Conservation (phyloP, 805 yeast species). For the Wickerhamiella musiphila region DNA sequence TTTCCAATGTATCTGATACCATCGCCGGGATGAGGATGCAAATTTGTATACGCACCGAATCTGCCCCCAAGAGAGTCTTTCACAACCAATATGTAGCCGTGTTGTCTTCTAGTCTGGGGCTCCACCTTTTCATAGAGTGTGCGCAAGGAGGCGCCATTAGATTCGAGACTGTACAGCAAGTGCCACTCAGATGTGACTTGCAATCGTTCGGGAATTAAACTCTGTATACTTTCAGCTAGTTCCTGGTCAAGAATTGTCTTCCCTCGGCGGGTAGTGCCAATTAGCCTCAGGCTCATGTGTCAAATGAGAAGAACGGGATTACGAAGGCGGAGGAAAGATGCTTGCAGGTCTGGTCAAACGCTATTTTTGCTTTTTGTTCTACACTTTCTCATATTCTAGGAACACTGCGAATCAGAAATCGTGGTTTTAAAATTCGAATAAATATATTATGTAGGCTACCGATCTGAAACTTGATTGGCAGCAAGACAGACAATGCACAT, state of each 20-base stretch:
- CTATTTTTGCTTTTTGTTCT: background rate
- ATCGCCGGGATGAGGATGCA: slow-evolving; percentile 48
- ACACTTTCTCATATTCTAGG: background rate
- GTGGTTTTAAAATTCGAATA: too few relatives aligned
- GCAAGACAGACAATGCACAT: too few relatives aligned
- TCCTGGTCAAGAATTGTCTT: slow-evolving; percentile 31
- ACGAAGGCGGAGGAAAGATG: too few relatives aligned
- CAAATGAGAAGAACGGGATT: too few relatives aligned
- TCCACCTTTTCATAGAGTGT: slow-evolving; percentile 49
- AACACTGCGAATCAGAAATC: too few relatives aligned
- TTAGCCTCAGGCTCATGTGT: too few relatives aligned
- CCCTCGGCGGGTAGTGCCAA: too few relatives aligned
- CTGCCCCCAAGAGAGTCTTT: slow-evolving; percentile 43
- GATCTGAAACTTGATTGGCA: too few relatives aligned
- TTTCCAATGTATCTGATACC: slow-evolving; percentile 65
- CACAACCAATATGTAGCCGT: slow-evolving; percentile 60
- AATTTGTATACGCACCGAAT: slow-evolving; percentile 68
- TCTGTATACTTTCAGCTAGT: slow-evolving; percentile 59
- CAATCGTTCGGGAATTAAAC: slow-evolving; percentile 56
- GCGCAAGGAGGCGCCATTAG: slow-evolving; percentile 73
- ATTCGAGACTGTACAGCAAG: slow-evolving; percentile 69
- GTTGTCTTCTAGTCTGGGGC: slow-evolving; percentile 24
- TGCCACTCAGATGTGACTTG: slow-evolving; percentile 69
- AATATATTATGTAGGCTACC: too few relatives aligned
- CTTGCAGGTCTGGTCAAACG: too few relatives aligned